A percentile compares a stretch with the other conserved stretches of the same genome.
These are phyloP conservation scores for Neurospora sp. DNA, from an alignment of 2,329 filamentous ascomycete genomes.

Conservation along the genomic window DNA sequence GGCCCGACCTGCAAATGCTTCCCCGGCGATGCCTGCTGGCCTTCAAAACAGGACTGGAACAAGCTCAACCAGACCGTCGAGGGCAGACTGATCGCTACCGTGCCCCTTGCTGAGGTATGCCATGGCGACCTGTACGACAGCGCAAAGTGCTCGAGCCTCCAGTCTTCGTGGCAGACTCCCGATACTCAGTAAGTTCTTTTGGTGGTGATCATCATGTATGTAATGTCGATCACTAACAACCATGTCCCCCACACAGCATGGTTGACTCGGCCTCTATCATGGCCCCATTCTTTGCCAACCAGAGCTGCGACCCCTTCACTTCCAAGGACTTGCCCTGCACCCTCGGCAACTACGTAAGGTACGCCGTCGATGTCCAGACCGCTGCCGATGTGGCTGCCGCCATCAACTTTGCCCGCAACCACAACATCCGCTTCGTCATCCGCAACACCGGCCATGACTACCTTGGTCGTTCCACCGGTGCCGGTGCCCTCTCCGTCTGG, in stretches of 20 bases:
- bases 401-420: conserved; percentile 35
- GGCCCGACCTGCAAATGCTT: conserved; percentile 31
- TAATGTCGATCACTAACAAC: conserved; percentile 6
- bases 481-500: conserved; percentile 27
- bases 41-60: conserved; percentile 30
- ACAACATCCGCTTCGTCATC: conserved; percentile 40
- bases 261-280: conserved; percentile 23
- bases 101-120: conserved; percentile 30
- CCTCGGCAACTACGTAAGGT: conserved; percentile 35
- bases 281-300: conserved; percentile 29
- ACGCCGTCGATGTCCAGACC: conserved; percentile 27
- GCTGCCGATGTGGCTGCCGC: conserved; percentile 25
- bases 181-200: conserved; percentile 31
- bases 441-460: conserved; percentile 45
- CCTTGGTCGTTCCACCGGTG: conserved; percentile 26
- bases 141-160: conserved; percentile 31
- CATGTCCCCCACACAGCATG: conserved; percentile 13
- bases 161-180: conserved; percentile 33
- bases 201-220: background rate
- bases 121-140: conserved; percentile 34
- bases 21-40: conserved; percentile 42
- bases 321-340: conserved; percentile 26
- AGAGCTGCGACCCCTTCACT: conserved; percentile 30
- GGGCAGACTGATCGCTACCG: conserved; percentile 37
- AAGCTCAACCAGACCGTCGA: conserved; percentile 37